These are phyloP conservation scores for Eucalyptus polyanthemos DNA, from an alignment of 345 rosid species.

Conservation along the genomic window DNA sequence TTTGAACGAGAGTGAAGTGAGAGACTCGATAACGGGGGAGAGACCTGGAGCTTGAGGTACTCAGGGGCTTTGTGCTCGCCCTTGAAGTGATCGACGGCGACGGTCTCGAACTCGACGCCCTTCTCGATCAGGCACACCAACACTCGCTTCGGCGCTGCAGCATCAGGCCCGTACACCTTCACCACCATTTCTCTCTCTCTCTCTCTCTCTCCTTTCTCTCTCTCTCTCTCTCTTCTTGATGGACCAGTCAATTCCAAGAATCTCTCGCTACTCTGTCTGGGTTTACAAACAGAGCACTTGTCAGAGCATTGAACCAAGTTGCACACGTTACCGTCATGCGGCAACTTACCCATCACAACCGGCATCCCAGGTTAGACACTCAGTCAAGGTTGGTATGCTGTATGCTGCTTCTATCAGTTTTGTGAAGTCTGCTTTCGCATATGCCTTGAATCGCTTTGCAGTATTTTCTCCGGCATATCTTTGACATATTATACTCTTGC, in stretches of 20 bases:
- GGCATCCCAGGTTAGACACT: neutral
- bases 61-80: constrained; percentile 54
- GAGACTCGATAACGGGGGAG: neutral
- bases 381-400: neutral
- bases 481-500: neutral
- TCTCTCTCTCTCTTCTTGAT: neutral
- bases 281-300: neutral
- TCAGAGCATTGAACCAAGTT: neutral
- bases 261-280: neutral
- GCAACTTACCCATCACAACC: neutral
- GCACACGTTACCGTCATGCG: neutral
- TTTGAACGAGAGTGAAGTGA: neutral
- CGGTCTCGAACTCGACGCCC: constrained; percentile 40
- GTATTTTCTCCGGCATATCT: neutral
- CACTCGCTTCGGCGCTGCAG: constrained; percentile 44
- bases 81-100: constrained; percentile 46
- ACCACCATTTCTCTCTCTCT: constrained; percentile 44
- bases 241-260: neutral
- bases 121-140: constrained; percentile 40
- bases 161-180: constrained; percentile 48
- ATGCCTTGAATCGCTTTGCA: neutral
- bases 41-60: constrained; percentile 49
- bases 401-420: neutral
- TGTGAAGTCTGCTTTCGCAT: neutral
- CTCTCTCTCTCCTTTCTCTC: too few species aligned